These are phyloP conservation scores for Eucalyptus shirleyi DNA, from an alignment of 345 rosid genomes.

Conservation along the genomic window DNA sequence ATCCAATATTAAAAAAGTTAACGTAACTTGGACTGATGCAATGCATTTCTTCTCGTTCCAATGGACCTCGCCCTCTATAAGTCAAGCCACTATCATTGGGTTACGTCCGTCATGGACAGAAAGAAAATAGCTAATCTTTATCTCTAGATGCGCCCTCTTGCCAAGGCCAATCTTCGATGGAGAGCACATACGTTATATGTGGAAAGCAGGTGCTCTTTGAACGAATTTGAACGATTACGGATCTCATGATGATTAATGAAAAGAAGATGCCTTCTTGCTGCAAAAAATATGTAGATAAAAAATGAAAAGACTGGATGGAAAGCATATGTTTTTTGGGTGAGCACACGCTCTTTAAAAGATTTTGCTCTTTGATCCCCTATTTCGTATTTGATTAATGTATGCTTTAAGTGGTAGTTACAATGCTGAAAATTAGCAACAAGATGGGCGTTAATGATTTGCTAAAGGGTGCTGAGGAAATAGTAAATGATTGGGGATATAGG, in stretches of 20 bases:
- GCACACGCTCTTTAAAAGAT: neutral
- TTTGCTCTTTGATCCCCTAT: neutral
- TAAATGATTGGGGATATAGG: neutral
- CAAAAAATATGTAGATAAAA: neutral
- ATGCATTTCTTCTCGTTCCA: neutral
- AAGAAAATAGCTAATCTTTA: neutral
- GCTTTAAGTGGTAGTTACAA: neutral
- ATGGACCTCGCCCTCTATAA: neutral
- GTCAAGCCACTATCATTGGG: neutral
- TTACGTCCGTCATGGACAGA: neutral
- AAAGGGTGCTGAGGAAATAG: neutral
- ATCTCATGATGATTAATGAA: neutral
- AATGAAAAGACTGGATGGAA: neutral
- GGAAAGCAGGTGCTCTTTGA: neutral
- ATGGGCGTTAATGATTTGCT: neutral
- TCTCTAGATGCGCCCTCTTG: neutral
- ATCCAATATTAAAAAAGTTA: neutral
- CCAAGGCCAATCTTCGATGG: neutral
- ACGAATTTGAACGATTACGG: neutral
- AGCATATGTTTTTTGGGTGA: neutral
- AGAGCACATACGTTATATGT: neutral
- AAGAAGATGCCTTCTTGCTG: neutral
- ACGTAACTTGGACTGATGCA: neutral
- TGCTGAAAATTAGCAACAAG: neutral
- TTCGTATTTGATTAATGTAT: neutral